Evolutionary conservation across 257 asterid genomes (phyloP), one percentile per base, ranked within the genome.

Genomic region (Primulina tabacum): DNA sequence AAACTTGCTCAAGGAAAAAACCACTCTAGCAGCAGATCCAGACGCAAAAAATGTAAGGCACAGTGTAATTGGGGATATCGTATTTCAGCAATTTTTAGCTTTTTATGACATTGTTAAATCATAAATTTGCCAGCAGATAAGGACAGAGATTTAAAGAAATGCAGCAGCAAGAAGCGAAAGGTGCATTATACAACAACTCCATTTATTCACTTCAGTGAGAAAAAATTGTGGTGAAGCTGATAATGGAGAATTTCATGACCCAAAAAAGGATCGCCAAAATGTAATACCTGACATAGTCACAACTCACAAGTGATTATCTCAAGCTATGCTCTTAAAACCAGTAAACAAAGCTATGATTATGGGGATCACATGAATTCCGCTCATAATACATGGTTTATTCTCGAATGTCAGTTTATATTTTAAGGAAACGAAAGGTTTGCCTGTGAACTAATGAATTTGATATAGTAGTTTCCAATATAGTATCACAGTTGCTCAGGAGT

Each of bases 1-100:
- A 92, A 92, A 68, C 98, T 92, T 67, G 75, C 95, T 62, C 91
- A 86, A 16, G 97, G 97, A 71, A 87, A 90, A 80, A 90, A 92
- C 76, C 96, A 87, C 86, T 86, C 95, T 10, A 85, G 85, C 80
- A 78, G 88, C 80, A 87, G 79, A 83, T 89, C 87, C 69, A 78
- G 83, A 79, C 84, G 74, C 79, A 82, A 79, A 78, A 90, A 78
- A 71, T 96, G 98, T 92, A 86, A 79, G 65, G 73, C 50, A 16
- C 65, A 68, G 62, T 10, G 30, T 70, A 38, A 55, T 24, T 66
- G 56, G 30, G 53, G 73, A 50, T 37, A 60, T 61, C 64, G 30
- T 6, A 11, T 50, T 68, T 60, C 74, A 29, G 56, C 56, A 65
- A 24, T 72, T 17, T 64, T 61, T 55, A 20, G n/a, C 37, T 52